Base-by-base conservation (phyloP, 371 early-diverging fungal genomes). In the Lichtheimia hyalospora region DNA sequence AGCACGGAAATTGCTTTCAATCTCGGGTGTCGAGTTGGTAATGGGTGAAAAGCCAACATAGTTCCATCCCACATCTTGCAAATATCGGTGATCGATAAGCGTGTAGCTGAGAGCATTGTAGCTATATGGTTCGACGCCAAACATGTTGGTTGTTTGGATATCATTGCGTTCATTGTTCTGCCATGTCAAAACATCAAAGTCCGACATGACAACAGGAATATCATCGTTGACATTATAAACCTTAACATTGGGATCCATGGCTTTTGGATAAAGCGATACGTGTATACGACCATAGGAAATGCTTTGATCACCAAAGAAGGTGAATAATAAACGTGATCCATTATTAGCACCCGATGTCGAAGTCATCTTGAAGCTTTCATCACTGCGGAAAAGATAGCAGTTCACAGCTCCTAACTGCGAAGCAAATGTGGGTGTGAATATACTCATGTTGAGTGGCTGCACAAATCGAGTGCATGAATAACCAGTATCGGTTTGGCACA, bases 1-100 rank as follows among this genome's bases (percentile, higher is more conserved):
- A 18, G 57, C 57, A 55, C 79, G 62, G 66, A 74, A 75, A 25
- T 52, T 63, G 54, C 63, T 69, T 18, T 66, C 69, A 18, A 79
- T 58, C 50, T 72, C 74, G 15, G 76, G 76, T 1, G 76, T 75
- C n/a, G 64, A 65, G 50, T 79, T 79, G 21, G 68, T 56, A 18
- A 79, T 65, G 34, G 79, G 76, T 24, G 74, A 54, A 61, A 79
- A 79, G 46, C 79, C 79, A 39, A 79, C 76, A 62, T 72, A 79
- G 48, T 79, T 79, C 79, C 79, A 79, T 23, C 76, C 79, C n/a
- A 64, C 70, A 28, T 56, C 34, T 49, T 79, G 76, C 16, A 79
- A 61, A 20, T 74, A 76, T 8, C 64, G 68, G 48, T 72, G 76
- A 24, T 79, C 70, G 15, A 72, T 50, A 15, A 79, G 50, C 3